Conservation (phyloP, 176 grass and related monocot species). For the Cenchrus fungigraminus region DNA sequence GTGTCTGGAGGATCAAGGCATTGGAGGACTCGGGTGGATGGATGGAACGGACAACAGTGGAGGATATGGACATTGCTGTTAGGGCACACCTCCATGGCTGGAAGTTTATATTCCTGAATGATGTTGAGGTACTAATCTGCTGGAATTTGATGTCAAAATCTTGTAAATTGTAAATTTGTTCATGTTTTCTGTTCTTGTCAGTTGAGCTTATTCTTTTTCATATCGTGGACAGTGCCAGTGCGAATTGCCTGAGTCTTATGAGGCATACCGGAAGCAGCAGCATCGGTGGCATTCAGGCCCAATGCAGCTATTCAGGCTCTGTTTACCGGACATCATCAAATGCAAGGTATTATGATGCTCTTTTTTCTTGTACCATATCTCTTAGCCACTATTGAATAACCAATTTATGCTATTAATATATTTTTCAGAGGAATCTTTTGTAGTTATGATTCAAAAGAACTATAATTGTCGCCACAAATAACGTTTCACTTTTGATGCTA, state of each 20-base stretch:
- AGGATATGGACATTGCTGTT: slow-evolving; percentile 99
- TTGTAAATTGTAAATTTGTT: background rate
- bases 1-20: slow-evolving; percentile 93
- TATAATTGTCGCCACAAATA: background rate
- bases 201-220: slow-evolving; percentile 2
- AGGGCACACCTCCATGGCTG: slow-evolving; percentile 89
- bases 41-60: slow-evolving; percentile 96
- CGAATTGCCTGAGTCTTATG: slow-evolving; percentile 96
- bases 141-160: background rate
- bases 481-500: background rate
- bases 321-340: slow-evolving; percentile 85
- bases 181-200: background rate
- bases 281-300: slow-evolving; percentile 99
- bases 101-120: slow-evolving; percentile 96
- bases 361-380: background rate
- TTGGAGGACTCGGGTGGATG: slow-evolving; percentile 91
- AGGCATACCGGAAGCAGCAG: slow-evolving; percentile 99
- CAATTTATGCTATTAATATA: background rate
- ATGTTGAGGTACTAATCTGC: slow-evolving; percentile 69
- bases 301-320: slow-evolving; percentile 97
- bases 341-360: slow-evolving; percentile 65
- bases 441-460: background rate
- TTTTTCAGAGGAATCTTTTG: background rate
- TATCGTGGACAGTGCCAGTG: slow-evolving; percentile 78
- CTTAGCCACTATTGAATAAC: background rate